A percentile compares a stretch with the other conserved stretches of the same genome.
Evolutionary conservation across 2,329 filamentous ascomycete genomes (phyloP).

Genomic region (Ophiostoma sp.): DNA sequence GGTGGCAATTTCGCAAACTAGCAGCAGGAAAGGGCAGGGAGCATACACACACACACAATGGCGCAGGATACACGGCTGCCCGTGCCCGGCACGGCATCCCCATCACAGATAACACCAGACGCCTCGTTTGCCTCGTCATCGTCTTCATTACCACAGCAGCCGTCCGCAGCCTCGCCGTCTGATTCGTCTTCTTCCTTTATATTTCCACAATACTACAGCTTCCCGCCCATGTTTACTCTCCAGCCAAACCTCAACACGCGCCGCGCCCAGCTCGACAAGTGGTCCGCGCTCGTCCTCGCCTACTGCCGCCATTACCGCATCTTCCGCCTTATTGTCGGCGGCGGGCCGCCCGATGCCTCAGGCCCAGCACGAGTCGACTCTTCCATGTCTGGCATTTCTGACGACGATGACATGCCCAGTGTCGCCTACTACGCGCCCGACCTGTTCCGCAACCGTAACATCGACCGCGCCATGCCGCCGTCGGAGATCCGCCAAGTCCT

Average conservation of each 20-base stretch:
- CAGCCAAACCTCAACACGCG: conserved; percentile 69
- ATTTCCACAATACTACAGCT: conserved; percentile 63
- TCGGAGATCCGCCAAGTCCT: conserved; percentile 54
- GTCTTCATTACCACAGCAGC: conserved; percentile 9
- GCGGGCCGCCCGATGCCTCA: conserved; percentile 28
- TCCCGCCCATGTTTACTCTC: conserved; percentile 80
- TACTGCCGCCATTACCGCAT: conserved; percentile 76
- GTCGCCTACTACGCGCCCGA: conserved; percentile 28
- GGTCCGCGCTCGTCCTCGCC: conserved; percentile 75
- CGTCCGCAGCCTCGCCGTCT: neutral
- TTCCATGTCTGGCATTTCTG: neutral
- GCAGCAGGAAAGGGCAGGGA: neutral
- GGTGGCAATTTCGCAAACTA: too few relatives aligned
- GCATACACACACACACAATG: neutral
- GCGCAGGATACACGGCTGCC: conserved; percentile 14
- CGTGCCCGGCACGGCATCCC: conserved; percentile 13
- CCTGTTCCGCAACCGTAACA: conserved; percentile 53
- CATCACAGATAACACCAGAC: neutral
- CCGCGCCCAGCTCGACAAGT: conserved; percentile 73
- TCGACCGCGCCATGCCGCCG: conserved; percentile 47
- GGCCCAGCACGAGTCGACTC: conserved; percentile 35
- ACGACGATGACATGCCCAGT: conserved; percentile 16
- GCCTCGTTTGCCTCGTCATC: neutral
- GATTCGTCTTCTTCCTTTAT: conserved; percentile 36
- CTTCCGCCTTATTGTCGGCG: conserved; percentile 63